Evolutionary conservation across 768 basidiomycete genomes (phyloP).

Genomic region (Mycena filopes): DNA sequence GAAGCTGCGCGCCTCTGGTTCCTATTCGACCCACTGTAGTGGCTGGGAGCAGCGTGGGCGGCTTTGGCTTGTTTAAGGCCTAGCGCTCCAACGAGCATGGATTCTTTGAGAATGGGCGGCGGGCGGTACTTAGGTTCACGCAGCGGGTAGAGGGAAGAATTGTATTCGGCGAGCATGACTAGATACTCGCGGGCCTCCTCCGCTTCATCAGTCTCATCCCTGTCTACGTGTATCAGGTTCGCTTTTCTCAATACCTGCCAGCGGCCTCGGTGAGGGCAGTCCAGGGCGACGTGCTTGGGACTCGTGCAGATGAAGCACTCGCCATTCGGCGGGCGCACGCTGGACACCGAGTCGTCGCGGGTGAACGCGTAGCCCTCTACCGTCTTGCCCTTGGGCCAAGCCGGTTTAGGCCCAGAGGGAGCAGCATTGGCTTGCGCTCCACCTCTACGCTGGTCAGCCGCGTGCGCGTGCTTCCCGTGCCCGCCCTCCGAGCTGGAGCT

Average conservation of each 20-base stretch:
- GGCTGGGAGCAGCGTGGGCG: too few relatives aligned
- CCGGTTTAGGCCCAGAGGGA: not conserved
- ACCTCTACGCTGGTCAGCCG: not conserved
- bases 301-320: slow-evolving; percentile 20
- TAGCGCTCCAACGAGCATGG: too few relatives aligned
- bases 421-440: too few relatives aligned
- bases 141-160: too few relatives aligned
- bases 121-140: too few relatives aligned
- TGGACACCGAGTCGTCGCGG: slow-evolving; percentile 5
- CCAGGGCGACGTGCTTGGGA: slow-evolving; percentile 1
- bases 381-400: slow-evolving; percentile 1
- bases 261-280: not conserved
- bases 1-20: too few relatives aligned
- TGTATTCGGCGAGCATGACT: too few relatives aligned
- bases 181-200: too few relatives aligned
- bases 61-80: too few relatives aligned
- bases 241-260: not conserved
- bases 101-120: too few relatives aligned
- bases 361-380: slow-evolving; percentile 8
- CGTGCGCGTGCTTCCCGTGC: not conserved
- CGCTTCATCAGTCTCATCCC: not conserved
- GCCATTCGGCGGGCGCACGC: not conserved
- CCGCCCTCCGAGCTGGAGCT: not conserved
- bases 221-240: not conserved
- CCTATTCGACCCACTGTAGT: too few relatives aligned